A percentile compares a stretch with the other conserved stretches of the same genome.
Evolutionary conservation across 2,329 filamentous ascomycete genomes (phyloP).

Genomic region (Pseudogymnoascus sp.): DNA sequence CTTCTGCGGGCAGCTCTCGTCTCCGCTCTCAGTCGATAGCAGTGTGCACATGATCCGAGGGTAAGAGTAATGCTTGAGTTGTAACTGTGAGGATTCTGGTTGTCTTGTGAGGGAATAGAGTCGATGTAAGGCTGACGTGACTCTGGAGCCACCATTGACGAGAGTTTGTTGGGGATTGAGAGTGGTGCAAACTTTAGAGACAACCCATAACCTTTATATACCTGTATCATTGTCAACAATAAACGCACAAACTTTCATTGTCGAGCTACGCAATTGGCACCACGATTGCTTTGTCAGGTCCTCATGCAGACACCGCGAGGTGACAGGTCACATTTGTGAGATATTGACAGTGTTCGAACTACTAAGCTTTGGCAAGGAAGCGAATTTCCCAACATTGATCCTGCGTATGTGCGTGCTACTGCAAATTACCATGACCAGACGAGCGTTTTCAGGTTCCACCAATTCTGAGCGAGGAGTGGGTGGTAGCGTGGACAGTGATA

Average conservation of each 20-base stretch:
- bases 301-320: no score
- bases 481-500: no score
- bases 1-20: background rate
- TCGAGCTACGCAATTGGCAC: background rate
- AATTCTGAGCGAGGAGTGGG: background rate
- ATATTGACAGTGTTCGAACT: background rate
- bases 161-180: no score
- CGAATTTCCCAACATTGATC: background rate
- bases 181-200: background rate
- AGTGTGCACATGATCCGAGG: background rate
- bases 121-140: no score
- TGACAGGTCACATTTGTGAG: no score
- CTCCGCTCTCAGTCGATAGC: slow-evolving; percentile 1
- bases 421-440: background rate
- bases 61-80: background rate
- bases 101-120: no score
- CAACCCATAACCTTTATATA: no score
- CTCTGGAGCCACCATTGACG: no score
- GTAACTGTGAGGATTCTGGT: no score
- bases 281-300: no score
- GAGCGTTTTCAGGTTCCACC: background rate
- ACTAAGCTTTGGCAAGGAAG: background rate
- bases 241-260: background rate
- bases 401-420: no score
- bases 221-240: background rate